Conservation (phyloP, 352 stramenopile genomes). For the Globisporangium ultimum region DNA sequence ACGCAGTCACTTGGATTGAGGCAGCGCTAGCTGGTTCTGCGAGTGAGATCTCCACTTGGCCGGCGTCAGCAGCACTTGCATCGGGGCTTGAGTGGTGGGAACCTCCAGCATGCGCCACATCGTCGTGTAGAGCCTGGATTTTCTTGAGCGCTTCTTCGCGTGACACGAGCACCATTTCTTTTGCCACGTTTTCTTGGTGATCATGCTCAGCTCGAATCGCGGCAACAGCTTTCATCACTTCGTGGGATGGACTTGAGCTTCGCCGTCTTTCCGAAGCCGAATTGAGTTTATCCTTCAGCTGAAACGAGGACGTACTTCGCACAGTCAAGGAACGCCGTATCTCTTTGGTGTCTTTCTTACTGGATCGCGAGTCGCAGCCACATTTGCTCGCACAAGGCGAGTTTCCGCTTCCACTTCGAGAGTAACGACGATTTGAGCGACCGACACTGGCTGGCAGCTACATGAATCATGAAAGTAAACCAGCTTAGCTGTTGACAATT, state of each 20-base stretch:
- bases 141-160: slow-evolving; percentile 38
- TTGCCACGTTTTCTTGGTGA: slow-evolving; percentile 17
- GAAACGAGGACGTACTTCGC: slow-evolving; percentile 20
- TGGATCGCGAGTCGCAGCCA: slow-evolving; percentile 13
- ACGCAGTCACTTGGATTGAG: not conserved
- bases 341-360: not conserved
- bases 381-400: slow-evolving; percentile 1
- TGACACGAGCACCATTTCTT: slow-evolving; percentile 17
- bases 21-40: not conserved
- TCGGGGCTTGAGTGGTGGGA: slow-evolving; percentile 8
- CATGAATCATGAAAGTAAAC: no score
- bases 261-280: slow-evolving; percentile 13
- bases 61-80: slow-evolving; percentile 1
- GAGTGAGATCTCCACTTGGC: slow-evolving; percentile 15
- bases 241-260: slow-evolving; percentile 19
- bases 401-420: not conserved
- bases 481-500: no score
- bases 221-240: slow-evolving; percentile 12
- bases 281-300: slow-evolving; percentile 13
- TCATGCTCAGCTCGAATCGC: slow-evolving; percentile 19
- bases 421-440: slow-evolving; percentile 6
- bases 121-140: slow-evolving; percentile 26
- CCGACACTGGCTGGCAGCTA: slow-evolving; percentile 16
- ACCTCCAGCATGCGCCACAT: slow-evolving; percentile 15
- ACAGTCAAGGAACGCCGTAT: slow-evolving; percentile 15